Base-by-base conservation (phyloP, 2,329 filamentous ascomycete species). In the Colletotrichum truncatum region DNA sequence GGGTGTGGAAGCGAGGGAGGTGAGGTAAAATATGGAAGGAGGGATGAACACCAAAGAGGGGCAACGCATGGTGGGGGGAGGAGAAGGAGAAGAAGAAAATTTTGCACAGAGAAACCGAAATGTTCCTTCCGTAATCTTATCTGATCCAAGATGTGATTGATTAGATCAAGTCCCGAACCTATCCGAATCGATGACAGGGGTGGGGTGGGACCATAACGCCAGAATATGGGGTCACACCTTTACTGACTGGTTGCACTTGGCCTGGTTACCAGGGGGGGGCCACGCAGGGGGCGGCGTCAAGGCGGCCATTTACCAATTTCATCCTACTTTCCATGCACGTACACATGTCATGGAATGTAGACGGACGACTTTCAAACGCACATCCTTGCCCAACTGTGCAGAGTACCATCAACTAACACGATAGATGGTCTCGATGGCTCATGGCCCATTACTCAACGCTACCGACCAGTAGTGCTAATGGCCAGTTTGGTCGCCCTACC, bases 91-190 rank as follows among this genome's bases (percentile, higher is more conserved):
- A 11, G 25, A 43, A 14, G 18, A 64, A 64, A 28, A 16, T 28
- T 66, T 57, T 66, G 63, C 63, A 46, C 32, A 39, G 18, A 21
- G 34, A n/a, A 41, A 32, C 21, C 30, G 23, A 61, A 46, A 55
- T 41, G 38, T 25, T 58, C 34, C 39, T 58, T 43, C 58, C 45
- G 46, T 64, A 58, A 66, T 66, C 64, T 66, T 66, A 66, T 66
- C 64, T 63, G 64, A 66, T 66, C 64, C 51, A 52, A 66, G 64
- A 66, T 66, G 43, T 63, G 64, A 66, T 66, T 64, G 64, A 66
- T 66, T 64, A 66, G 64, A 64, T 66, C 64, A 46, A 64, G 41
- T 41, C 23, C 59, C 30, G 45, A 64, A 39, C 52, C 51, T 64
- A 52, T 58, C 45, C 52, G 64, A 46, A 8, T 32, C 11, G 11